Conservation (phyloP, 2,329 filamentous ascomycete genomes). For the Arthrobotrys pseudoclavata region DNA sequence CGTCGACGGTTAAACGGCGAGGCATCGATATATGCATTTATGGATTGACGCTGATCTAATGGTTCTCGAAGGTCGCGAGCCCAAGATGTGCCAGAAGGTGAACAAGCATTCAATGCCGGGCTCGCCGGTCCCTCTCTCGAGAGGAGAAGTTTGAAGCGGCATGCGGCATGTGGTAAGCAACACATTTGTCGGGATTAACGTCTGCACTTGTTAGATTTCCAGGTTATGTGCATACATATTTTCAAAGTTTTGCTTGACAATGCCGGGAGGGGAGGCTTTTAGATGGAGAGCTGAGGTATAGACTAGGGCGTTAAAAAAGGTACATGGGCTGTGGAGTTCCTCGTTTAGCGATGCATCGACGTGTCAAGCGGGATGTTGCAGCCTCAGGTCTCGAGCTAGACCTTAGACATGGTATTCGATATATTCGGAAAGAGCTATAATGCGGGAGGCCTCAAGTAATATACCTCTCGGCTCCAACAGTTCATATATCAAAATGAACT, state of each 20-base stretch:
- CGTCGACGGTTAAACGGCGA: neutral
- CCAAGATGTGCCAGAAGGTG: neutral
- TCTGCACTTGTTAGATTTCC: neutral
- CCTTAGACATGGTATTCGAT: conserved; percentile 1
- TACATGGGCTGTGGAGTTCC: neutral
- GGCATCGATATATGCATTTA: neutral
- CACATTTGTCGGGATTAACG: neutral
- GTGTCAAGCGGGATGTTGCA: neutral
- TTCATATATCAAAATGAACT: neutral
- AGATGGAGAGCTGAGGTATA: neutral
- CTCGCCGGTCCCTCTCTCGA: neutral
- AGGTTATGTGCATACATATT: neutral
- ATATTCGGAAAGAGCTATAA: neutral
- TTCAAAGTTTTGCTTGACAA: neutral
- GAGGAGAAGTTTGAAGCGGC: neutral
- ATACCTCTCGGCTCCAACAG: neutral
- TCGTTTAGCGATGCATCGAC: neutral
- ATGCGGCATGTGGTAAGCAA: conserved; percentile 22
- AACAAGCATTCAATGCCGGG: neutral
- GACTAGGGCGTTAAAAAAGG: neutral
- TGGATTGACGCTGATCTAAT: neutral
- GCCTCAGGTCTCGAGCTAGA: neutral
- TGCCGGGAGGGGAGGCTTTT: neutral
- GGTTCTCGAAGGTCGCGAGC: conserved; percentile 10
- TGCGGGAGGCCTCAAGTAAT: neutral